phyloP scores from a whole-genome alignment of 345 rosid genomes.

The Kernera saxatilis region DNA sequence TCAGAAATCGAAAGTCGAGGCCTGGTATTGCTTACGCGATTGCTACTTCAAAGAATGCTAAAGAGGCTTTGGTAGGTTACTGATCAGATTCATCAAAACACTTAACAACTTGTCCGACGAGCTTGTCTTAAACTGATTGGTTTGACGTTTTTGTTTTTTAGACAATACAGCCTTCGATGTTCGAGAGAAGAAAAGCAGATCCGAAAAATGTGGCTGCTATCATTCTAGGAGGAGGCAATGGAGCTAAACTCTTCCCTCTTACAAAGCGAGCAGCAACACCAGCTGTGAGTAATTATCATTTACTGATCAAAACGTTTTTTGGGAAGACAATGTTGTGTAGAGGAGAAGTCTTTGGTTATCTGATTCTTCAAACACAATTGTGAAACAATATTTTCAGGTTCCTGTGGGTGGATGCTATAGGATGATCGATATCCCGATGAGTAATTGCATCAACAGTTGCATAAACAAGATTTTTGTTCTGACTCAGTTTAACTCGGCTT shows the following conservation, averaged over 20 bases:
- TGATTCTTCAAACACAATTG: not conserved
- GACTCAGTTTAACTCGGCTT: slow-evolving; percentile 93
- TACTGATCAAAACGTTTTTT: not conserved
- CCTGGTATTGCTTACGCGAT: slow-evolving; percentile 57
- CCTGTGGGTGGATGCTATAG: slow-evolving; percentile 93
- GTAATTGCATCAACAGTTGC: slow-evolving; percentile 93
- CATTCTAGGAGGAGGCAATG: slow-evolving; percentile 93
- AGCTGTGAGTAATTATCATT: slow-evolving; percentile 50
- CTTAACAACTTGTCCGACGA: not conserved
- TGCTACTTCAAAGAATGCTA: slow-evolving; percentile 56
- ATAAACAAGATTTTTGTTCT: slow-evolving; percentile 89
- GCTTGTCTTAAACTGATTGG: not conserved
- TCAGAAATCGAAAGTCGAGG: slow-evolving; percentile 30
- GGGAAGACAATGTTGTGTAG: not conserved
- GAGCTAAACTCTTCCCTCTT: slow-evolving; percentile 88
- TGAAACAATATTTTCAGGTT: slow-evolving; percentile 46
- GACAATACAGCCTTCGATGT: slow-evolving; percentile 43
- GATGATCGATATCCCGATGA: slow-evolving; percentile 96
- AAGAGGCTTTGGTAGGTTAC: slow-evolving; percentile 52
- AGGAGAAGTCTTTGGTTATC: not conserved
- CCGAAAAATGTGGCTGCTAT: slow-evolving; percentile 85
- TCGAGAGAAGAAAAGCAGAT: slow-evolving; percentile 56
- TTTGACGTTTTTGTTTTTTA: slow-evolving; percentile 18
- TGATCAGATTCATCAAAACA: not conserved
- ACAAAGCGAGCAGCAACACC: slow-evolving; percentile 90